Base-by-base conservation (phyloP, 306 rosid genomes). In the Vigna radiata region DNA sequence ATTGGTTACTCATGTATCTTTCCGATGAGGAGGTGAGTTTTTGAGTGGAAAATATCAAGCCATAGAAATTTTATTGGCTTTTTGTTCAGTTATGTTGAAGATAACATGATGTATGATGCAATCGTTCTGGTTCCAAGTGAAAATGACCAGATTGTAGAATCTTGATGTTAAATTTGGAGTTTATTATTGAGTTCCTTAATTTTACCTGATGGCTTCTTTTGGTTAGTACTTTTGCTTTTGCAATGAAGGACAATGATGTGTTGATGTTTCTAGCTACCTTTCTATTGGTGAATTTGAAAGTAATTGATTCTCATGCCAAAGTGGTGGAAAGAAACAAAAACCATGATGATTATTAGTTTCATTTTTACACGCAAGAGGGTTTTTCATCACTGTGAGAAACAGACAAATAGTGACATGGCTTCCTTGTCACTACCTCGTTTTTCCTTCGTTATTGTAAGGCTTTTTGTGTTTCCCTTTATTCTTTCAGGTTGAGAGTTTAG, bases 1-100 rank as follows among this genome's bases (percentile, higher is more conserved):
- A 95, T 76, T 95, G 98, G 98, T 83, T 95, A 70, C 98, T 95
- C 33, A 95, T 95, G 98, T 95, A 95, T 84, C 89, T 95, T 60
- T 87, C 96, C 37, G 97, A 95, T 76, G 59, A 59, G 59, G 98
- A 95, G 96, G 98, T 90, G 37, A 85, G 14, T 7, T 21, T 68
- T 31, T 29, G 13, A 9, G 47, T 39, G 44, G 18, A 65, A 19
- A 65, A 2, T n/a, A 69, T 58, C 31, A 46, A 31, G 14, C 21
- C 18, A 63, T 33, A 27, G 2, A 33, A 6, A 12, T 29, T 69
- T 54, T 59, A 13, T 23, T 10, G 48, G 25, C 29, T 56, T 47
- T 56, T 44, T 64, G 44, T 54, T 74, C 46, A 44, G 41, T 70
- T 21, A 27, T 50, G 50, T 27, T 18, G 8, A 77, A 80, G 77